Conservation (phyloP, 106 monocot genomes). For the Ottelia alismoides region DNA sequence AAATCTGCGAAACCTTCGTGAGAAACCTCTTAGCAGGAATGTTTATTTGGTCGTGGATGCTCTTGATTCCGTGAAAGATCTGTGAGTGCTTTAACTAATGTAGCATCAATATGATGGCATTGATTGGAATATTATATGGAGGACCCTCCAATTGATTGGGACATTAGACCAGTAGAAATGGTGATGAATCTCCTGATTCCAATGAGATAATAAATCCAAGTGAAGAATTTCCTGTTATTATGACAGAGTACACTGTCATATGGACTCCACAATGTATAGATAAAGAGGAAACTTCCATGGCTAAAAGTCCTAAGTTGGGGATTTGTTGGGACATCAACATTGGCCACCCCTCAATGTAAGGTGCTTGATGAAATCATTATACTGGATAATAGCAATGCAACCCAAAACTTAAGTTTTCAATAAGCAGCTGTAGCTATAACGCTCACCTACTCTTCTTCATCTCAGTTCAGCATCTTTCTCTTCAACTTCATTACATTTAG, state of each 20-base stretch:
- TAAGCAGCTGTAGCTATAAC: constrained; percentile 12
- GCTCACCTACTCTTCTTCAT: too few relatives aligned
- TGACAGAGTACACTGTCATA: too few relatives aligned
- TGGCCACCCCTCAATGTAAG: constrained; percentile 37
- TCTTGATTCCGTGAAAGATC: too few relatives aligned
- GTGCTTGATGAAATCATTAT: constrained; percentile 25
- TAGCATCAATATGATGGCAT: constrained; percentile 33
- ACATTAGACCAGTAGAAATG: constrained; percentile 41
- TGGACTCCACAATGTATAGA: too few relatives aligned
- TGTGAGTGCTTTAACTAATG: constrained; percentile 12
- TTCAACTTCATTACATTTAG: too few relatives aligned
- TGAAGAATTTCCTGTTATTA: constrained; percentile 35
- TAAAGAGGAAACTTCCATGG: constrained; percentile 17
- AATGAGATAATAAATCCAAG: constrained; percentile 75
- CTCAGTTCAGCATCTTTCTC: too few relatives aligned
- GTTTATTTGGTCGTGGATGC: too few relatives aligned
- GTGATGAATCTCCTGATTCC: constrained; percentile 44
- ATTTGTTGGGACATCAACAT: constrained; percentile 88
- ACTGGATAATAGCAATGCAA: constrained; percentile 17
- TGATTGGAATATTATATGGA: constrained; percentile 80
- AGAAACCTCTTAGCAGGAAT: constrained; percentile 54
- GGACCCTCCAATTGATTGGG: constrained; percentile 88
- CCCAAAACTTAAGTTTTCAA: constrained; percentile 9
- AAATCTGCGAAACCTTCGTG: constrained; percentile 57
- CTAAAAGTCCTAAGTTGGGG: constrained; percentile 32